Base-by-base conservation (phyloP, 2,329 filamentous ascomycete species). In the Knufia petricola region DNA sequence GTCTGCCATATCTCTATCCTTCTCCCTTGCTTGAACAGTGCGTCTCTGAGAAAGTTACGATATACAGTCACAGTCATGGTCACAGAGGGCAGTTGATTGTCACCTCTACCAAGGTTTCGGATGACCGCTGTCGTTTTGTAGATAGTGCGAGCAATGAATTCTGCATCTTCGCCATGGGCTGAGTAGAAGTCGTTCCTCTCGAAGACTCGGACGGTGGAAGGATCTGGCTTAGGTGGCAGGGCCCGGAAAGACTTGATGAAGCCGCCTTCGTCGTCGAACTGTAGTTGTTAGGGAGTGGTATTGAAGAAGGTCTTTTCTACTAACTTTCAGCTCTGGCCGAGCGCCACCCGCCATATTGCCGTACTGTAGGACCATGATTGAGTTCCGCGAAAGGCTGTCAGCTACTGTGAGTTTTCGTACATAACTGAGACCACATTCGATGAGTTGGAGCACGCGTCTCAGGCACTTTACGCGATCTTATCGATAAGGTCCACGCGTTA, bases 111-210 rank as follows among this genome's bases (percentile, higher is more conserved):
- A 19, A 98, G 78, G 59, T 92, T 88, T 58, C 90, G 82, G 19
- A 98, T 78, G 13, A 98, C 92, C 0, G 92, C 95, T 1, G 89
- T 96, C 3, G 92, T 96, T 70, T 95, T 95, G 77, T 98, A 98
- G 51, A 96, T 85, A n/a, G 89, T 69, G 17, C 68, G 64, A 20
- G 69, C 69, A 47, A 72, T 71, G 54, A 70, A 71, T 39, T 71
- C 68, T 23, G 69, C 69, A 60, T 72, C 69, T 23, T 61, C 54
- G 9, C 66, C 69, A 51, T 72, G 69, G 4, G 70, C 85, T 4
- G 90, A 95, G 66, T 95, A 95, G 77, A 83, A 98, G 63, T 98
- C 92, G 30, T 86, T 85, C 55, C 92, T 81, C 61, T 96, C 89
- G 63, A 96, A 96, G 52, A 98, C 84, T 47, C 92, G 83, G 47